These are phyloP conservation scores for Thermomyces lanuginosus DNA, from an alignment of 2,329 filamentous ascomycete species.

Conservation along the genomic window DNA sequence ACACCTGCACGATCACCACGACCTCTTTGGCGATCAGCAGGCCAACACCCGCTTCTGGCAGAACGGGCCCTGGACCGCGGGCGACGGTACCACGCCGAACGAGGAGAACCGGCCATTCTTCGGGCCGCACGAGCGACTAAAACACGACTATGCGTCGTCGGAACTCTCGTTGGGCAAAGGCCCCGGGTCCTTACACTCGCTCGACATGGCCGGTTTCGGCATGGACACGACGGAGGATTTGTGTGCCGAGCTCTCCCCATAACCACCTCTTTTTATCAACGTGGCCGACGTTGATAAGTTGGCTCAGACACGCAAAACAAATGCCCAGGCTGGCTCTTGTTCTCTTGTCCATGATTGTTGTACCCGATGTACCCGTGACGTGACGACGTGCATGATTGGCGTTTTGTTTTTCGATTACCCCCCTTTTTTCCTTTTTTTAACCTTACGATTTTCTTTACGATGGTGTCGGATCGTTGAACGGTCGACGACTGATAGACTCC, in stretches of 20 bases:
- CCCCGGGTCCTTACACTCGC: constrained; percentile 28
- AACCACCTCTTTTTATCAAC: constrained; percentile 5
- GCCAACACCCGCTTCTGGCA: constrained; percentile 30
- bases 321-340: no score
- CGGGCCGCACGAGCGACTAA: constrained; percentile 27
- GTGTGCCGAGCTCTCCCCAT: constrained; percentile 22
- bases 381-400: no score
- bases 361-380: no score
- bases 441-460: no score
- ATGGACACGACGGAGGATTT: constrained; percentile 24
- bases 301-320: no score
- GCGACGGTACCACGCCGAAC: constrained; percentile 27
- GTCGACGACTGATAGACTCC: not conserved
- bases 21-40: constrained; percentile 30
- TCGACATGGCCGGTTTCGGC: constrained; percentile 30
- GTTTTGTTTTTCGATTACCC: no score
- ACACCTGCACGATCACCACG: constrained; percentile 24
- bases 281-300: no score
- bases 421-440: not conserved
- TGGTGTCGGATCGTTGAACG: no score
- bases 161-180: constrained; percentile 28
- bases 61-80: constrained; percentile 26
- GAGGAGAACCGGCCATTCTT: constrained; percentile 29
- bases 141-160: constrained; percentile 29
- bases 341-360: no score